Conservation (phyloP, 2,329 filamentous ascomycete genomes). For the Penicillium concentricum region DNA sequence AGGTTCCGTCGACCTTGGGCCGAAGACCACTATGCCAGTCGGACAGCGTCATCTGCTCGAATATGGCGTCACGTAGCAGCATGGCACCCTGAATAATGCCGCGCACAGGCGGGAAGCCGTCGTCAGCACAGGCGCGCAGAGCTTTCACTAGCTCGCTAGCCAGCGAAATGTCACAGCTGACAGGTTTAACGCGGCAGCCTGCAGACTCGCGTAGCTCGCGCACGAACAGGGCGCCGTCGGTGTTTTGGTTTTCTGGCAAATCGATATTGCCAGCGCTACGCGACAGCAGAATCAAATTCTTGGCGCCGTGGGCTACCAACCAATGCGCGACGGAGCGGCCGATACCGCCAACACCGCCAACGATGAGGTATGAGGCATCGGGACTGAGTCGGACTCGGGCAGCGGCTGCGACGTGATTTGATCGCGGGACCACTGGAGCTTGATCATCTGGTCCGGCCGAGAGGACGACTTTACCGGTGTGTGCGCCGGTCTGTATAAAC, state of each 20-base stretch:
- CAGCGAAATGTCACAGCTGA: background rate
- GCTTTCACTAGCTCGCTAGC: background rate
- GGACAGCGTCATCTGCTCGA: constrained; percentile 12
- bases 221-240: background rate
- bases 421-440: background rate
- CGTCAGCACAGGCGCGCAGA: background rate
- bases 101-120: background rate
- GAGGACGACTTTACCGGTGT: constrained; percentile 47
- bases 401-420: no score
- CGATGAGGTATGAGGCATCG: constrained; percentile 33
- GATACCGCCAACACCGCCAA: constrained; percentile 43
- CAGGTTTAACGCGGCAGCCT: background rate
- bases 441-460: background rate
- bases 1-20: constrained; percentile 12
- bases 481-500: constrained; percentile 41
- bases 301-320: constrained; percentile 36
- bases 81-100: constrained; percentile 5
- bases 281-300: constrained; percentile 37
- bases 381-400: background rate
- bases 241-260: background rate
- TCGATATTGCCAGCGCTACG: constrained; percentile 23
- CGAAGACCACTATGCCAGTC: constrained; percentile 9
- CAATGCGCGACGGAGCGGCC: constrained; percentile 34
- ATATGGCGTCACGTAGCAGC: background rate
- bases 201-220: background rate